These are phyloP conservation scores for Epichloe hybrida DNA, from an alignment of 2,329 filamentous ascomycete genomes.

Conservation along the genomic window DNA sequence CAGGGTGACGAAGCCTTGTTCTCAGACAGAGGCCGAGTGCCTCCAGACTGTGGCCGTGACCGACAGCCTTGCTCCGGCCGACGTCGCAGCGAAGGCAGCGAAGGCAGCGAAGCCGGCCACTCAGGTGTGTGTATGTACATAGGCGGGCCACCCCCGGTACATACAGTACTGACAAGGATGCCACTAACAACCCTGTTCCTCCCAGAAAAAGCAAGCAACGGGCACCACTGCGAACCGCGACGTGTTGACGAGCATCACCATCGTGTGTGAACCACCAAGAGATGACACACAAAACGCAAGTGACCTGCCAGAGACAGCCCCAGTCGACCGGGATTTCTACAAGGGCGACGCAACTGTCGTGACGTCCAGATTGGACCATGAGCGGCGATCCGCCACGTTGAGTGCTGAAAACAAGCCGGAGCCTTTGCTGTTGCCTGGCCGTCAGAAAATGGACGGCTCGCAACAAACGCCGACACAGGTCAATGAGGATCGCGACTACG, in stretches of 20 bases:
- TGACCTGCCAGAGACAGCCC: slow-evolving; percentile 1
- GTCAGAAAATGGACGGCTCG: slow-evolving; percentile 28
- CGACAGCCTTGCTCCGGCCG: not conserved
- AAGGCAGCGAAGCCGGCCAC: not conserved
- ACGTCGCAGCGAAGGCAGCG: not conserved
- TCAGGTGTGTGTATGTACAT: too few relatives aligned
- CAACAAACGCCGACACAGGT: slow-evolving; percentile 42
- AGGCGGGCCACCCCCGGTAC: not conserved
- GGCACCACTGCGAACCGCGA: not conserved
- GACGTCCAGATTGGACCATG: slow-evolving; percentile 6
- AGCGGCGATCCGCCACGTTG: slow-evolving; percentile 2
- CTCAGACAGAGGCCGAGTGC: not conserved
- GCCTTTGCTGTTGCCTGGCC: not conserved
- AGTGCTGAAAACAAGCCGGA: not conserved
- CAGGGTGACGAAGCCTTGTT: not conserved
- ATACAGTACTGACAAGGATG: slow-evolving; percentile 1
- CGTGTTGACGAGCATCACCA: not conserved
- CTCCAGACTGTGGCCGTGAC: too few relatives aligned
- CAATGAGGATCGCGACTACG: slow-evolving; percentile 44
- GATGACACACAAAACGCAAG: slow-evolving; percentile 1
- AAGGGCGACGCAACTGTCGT: not conserved
- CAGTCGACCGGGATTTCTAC: not conserved
- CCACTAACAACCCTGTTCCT: not conserved
- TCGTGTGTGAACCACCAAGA: not conserved
- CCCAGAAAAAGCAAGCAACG: slow-evolving; percentile 5